Conservation (phyloP, 1,284 basidiomycete species). For the Melampsora americana region DNA sequence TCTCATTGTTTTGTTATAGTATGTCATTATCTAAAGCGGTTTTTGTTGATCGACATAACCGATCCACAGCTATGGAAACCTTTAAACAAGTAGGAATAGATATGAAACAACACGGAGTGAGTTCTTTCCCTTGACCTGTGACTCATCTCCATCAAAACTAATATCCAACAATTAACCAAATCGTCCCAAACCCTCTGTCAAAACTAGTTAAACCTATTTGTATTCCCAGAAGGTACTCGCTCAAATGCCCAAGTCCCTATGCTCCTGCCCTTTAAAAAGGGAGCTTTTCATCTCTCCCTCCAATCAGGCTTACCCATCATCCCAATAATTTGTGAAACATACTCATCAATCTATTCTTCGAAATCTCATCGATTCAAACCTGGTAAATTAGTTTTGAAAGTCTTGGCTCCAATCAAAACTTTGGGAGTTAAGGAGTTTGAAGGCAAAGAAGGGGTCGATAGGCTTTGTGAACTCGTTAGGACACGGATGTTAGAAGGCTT, state of each 20-base stretch:
- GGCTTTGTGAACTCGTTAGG: conserved; percentile 10
- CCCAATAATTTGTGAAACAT: conserved; percentile 86
- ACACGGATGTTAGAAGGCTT: conserved; percentile 21
- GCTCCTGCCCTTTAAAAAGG: conserved; percentile 91
- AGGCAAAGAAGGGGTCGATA: conserved; percentile 18
- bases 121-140: conserved; percentile 41
- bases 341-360: conserved; percentile 48
- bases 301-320: conserved; percentile 65
- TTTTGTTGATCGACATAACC: conserved; percentile 85
- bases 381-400: conserved; percentile 75
- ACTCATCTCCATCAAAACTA: not conserved
- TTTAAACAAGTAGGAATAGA: conserved; percentile 73
- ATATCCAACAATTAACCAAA: no score
- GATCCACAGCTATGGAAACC: conserved; percentile 69
- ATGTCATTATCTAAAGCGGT: conserved; percentile 86
- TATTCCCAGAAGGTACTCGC: conserved; percentile 90
- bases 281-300: conserved; percentile 92
- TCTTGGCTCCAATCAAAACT: conserved; percentile 22
- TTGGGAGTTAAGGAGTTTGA: not conserved
- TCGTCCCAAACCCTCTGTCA: not conserved
- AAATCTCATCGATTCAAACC: conserved; percentile 63
- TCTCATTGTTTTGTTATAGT: conserved; percentile 14
- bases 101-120: conserved; percentile 67
- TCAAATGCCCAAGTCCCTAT: conserved; percentile 65
- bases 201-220: conserved; percentile 70